Percentiles rank a stretch among this genome's conserved stretches.
phyloP scores from a whole-genome alignment of 306 rosid genomes.

The Erythrophleum fordii region DNA sequence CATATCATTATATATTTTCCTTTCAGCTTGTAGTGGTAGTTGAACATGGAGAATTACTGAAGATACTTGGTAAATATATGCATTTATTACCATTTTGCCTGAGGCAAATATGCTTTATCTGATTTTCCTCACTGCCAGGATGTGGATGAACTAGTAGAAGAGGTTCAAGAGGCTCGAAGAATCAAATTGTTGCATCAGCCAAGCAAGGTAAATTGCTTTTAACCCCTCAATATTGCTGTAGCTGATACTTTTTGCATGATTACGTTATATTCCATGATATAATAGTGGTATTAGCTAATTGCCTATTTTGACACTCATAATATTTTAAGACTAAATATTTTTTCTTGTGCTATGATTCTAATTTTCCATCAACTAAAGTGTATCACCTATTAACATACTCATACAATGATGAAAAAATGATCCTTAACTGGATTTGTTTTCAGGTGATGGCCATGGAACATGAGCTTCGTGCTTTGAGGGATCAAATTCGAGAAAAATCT shows the following conservation, averaged over 20 bases:
- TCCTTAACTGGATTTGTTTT: slow-evolving; percentile 35
- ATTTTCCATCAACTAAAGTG: slow-evolving; percentile 9
- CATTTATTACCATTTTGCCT: slow-evolving; percentile 13
- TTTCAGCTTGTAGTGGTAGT: slow-evolving; percentile 24
- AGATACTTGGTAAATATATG: not conserved
- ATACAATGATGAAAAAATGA: slow-evolving; percentile 13
- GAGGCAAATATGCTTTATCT: slow-evolving; percentile 23
- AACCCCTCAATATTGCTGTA: slow-evolving; percentile 22
- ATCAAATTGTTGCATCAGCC: slow-evolving; percentile 90
- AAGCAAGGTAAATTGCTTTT: slow-evolving; percentile 67
- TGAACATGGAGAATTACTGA: slow-evolving; percentile 22
- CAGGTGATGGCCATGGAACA: slow-evolving; percentile 95
- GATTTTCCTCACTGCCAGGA: slow-evolving; percentile 53
- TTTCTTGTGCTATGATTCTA: slow-evolving; percentile 12
- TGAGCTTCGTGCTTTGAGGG: slow-evolving; percentile 85
- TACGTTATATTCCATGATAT: slow-evolving; percentile 19
- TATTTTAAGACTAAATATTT: slow-evolving; percentile 8
- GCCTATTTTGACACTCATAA: not conserved
- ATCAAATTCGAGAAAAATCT: slow-evolving; percentile 86
- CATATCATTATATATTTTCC: slow-evolving; percentile 7
- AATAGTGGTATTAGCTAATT: not conserved
- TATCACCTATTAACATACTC: slow-evolving; percentile 18
- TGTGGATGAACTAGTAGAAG: slow-evolving; percentile 81
- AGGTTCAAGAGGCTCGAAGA: slow-evolving; percentile 96
- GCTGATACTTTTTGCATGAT: not conserved